A percentile compares a stretch with the other conserved stretches of the same genome.
Conservation (phyloP, 2,329 filamentous ascomycete genomes). For the Rutstroemia sydowiana region DNA sequence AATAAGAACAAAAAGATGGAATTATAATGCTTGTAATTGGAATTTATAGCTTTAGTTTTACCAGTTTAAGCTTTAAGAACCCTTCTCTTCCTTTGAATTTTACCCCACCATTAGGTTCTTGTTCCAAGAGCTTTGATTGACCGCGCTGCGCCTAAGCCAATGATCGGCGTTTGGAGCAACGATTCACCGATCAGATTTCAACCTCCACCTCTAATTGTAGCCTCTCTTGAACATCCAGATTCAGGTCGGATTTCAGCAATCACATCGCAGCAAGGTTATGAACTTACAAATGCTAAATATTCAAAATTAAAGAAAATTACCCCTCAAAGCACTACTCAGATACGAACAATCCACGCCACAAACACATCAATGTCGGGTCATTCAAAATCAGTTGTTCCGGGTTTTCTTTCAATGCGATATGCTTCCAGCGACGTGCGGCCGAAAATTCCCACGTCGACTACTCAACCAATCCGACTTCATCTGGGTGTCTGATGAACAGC, state of each 20-base stretch:
- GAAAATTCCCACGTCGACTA: conserved; percentile 39
- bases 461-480: conserved; percentile 37
- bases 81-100: background rate
- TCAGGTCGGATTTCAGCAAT: background rate
- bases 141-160: background rate
- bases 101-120: background rate
- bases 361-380: conserved; percentile 9
- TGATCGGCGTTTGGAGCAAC: background rate
- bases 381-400: background rate
- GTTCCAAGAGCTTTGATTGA: background rate
- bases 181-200: background rate
- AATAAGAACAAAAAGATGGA: background rate
- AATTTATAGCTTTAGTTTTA: background rate
- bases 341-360: background rate
- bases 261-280: background rate
- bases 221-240: background rate
- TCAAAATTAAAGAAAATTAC: background rate
- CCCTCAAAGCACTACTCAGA: background rate
- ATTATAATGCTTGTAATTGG: background rate
- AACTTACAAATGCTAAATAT: background rate
- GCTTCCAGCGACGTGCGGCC: conserved; percentile 43
- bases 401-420: conserved; percentile 32
- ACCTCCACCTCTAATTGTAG: too few species aligned
- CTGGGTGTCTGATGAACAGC: conserved; percentile 53
- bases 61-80: background rate